These are phyloP conservation scores for Cryoendolithus antarcticus DNA, from an alignment of 2,329 filamentous ascomycete species.

Conservation along the genomic window DNA sequence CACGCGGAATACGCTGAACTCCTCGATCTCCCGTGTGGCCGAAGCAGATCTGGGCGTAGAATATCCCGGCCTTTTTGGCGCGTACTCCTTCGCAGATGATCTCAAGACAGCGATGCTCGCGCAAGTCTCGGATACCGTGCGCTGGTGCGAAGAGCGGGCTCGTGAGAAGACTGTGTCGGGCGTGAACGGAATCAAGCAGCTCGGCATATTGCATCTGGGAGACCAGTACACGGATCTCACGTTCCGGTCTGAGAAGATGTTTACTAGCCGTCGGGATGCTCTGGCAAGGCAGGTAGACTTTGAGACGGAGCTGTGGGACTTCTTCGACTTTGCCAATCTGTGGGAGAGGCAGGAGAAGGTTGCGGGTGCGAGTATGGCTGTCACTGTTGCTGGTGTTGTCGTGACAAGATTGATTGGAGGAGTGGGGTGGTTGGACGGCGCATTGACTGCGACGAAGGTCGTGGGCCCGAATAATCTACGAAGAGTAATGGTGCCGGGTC, in stretches of 20 bases:
- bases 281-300: conserved; percentile 77
- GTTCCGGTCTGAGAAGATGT: conserved; percentile 91
- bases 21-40: conserved; percentile 65
- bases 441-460: conserved; percentile 66
- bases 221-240: conserved; percentile 74
- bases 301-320: conserved; percentile 80
- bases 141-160: conserved; percentile 74
- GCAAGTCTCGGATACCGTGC: conserved; percentile 68
- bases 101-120: conserved; percentile 85
- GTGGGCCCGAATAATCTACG: conserved; percentile 71
- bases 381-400: conserved; percentile 79
- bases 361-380: conserved; percentile 83
- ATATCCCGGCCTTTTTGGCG: conserved; percentile 74
- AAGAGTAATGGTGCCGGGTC: conserved; percentile 65
- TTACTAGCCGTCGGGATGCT: conserved; percentile 67
- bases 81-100: conserved; percentile 87
- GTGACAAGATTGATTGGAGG: conserved; percentile 72
- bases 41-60: conserved; percentile 67
- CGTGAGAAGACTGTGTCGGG: conserved; percentile 63
- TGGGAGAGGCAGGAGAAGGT: conserved; percentile 90
- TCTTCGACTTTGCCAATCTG: conserved; percentile 74
- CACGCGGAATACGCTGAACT: conserved; percentile 61
- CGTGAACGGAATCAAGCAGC: conserved; percentile 75
- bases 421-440: conserved; percentile 79
- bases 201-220: conserved; percentile 79